Evolutionary conservation across 805 yeast species (phyloP).

Genomic region (Metschnikowia bowlesiae): DNA sequence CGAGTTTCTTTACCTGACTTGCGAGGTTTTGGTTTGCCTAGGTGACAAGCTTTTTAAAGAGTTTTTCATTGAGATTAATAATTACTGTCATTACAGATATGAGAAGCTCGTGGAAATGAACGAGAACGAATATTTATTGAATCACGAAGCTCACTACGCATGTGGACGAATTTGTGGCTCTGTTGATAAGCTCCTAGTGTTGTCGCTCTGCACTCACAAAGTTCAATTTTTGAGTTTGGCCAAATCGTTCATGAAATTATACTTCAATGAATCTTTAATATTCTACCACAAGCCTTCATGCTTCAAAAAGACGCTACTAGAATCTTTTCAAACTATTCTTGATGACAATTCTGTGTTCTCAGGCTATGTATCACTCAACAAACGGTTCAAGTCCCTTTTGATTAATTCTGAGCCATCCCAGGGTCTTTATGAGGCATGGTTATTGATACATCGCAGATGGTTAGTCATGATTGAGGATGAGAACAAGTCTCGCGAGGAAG

Average conservation of each 20-base stretch:
- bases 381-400: slow-evolving; percentile 46
- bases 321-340: slow-evolving; percentile 23
- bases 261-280: slow-evolving; percentile 18
- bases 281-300: slow-evolving; percentile 6
- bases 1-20: slow-evolving; percentile 28
- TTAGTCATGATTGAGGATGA: slow-evolving; percentile 24
- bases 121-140: slow-evolving; percentile 12
- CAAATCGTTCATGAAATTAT: slow-evolving; percentile 34
- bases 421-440: slow-evolving; percentile 39
- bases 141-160: slow-evolving; percentile 7
- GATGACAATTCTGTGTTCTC: slow-evolving; percentile 56
- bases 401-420: slow-evolving; percentile 33
- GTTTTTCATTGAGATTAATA: slow-evolving; percentile 32
- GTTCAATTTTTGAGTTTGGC: slow-evolving; percentile 47
- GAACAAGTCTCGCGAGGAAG: slow-evolving; percentile 33
- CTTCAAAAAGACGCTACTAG: slow-evolving; percentile 20
- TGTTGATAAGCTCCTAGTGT: slow-evolving; percentile 48
- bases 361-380: slow-evolving; percentile 71
- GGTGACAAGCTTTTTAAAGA: slow-evolving; percentile 35
- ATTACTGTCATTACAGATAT: slow-evolving; percentile 28
- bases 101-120: slow-evolving; percentile 11
- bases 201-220: slow-evolving; percentile 50
- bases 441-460: slow-evolving; percentile 52
- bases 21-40: slow-evolving; percentile 32
- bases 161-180: slow-evolving; percentile 30